Percentiles rank a stretch among this genome's conserved stretches.
Conservation (phyloP, 164 flowering plant species). For the Tetrastigma voinierianum region DNA sequence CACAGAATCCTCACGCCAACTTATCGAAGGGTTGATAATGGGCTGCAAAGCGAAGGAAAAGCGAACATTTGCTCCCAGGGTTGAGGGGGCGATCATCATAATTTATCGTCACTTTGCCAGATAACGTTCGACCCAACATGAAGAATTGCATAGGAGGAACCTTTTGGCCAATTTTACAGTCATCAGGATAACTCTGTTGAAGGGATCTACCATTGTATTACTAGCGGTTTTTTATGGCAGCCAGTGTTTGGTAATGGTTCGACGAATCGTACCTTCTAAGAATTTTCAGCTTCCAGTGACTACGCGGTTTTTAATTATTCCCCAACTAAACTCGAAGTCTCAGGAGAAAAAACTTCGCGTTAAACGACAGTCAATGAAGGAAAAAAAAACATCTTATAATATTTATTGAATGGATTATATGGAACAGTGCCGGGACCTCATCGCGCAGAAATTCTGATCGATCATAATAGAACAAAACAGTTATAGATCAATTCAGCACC, state of each 20-base stretch:
- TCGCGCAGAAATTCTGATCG: conserved; percentile 90
- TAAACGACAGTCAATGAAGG: too few relatives aligned
- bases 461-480: conserved; percentile 94
- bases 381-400: too few relatives aligned
- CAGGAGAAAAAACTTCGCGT: too few relatives aligned
- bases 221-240: conserved; percentile 98
- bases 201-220: conserved; percentile 98
- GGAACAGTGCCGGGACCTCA: conserved; percentile 93
- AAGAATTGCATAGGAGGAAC: conserved; percentile 99
- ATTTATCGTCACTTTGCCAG: conserved; percentile 92
- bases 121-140: conserved; percentile 93
- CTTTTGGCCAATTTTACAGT: conserved; percentile 96
- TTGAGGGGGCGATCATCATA: conserved; percentile 88
- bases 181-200: conserved; percentile 82
- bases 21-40: conserved; percentile 84
- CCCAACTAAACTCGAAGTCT: too few relatives aligned
- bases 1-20: conserved; percentile 85
- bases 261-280: background rate
- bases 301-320: too few relatives aligned
- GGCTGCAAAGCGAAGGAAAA: conserved; percentile 92
- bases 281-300: too few relatives aligned
- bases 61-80: conserved; percentile 95
- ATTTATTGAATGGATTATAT: background rate
- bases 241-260: conserved; percentile 38
- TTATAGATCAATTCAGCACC: conserved; percentile 99